Conservation (phyloP, 2,329 filamentous ascomycete species). For the Pleurostoma richardsiae region DNA sequence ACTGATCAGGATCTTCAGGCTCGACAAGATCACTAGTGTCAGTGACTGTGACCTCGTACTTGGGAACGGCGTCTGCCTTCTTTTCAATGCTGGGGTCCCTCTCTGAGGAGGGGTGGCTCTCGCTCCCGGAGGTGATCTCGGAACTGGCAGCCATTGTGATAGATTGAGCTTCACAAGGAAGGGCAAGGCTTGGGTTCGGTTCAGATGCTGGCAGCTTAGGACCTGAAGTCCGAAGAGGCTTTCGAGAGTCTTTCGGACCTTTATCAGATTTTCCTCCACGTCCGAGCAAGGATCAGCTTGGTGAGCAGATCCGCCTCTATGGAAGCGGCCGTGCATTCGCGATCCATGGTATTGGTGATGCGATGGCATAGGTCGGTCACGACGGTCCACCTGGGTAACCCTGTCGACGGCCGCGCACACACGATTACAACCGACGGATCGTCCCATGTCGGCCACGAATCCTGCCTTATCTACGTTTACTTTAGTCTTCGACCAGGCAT, state of each 20-base stretch:
- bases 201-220: neutral
- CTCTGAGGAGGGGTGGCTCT: neutral
- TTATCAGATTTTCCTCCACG: too few species aligned
- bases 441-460: neutral
- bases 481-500: neutral
- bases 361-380: neutral
- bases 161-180: neutral
- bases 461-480: neutral
- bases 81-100: neutral
- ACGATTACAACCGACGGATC: neutral
- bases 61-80: neutral
- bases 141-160: neutral
- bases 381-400: too few species aligned
- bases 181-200: neutral
- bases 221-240: neutral
- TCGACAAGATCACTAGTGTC: neutral
- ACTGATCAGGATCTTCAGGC: neutral
- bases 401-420: neutral
- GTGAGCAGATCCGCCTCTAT: neutral
- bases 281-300: neutral
- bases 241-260: too few species aligned
- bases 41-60: constrained; percentile 3
- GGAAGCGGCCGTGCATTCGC: neutral
- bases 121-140: neutral
- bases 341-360: neutral